Conservation (phyloP, 805 yeast genomes). For the Kazachstania kunashirensis region DNA sequence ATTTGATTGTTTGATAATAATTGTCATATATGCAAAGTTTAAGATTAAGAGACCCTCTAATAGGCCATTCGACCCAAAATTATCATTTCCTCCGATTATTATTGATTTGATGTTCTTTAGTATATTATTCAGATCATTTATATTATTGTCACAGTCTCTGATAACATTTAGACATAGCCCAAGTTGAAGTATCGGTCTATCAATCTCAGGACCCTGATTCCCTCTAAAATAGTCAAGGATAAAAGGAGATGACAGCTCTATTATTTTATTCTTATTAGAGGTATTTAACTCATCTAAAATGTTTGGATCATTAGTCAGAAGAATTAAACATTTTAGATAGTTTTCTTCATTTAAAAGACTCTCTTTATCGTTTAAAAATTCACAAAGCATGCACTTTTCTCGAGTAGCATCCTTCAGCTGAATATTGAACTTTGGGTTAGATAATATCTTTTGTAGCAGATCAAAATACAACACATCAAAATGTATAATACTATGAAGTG, state of each 20-base stretch:
- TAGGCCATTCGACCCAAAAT: conserved; percentile 4
- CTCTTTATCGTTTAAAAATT: neutral
- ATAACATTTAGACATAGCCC: conserved; percentile 14
- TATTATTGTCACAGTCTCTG: neutral
- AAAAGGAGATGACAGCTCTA: conserved; percentile 3
- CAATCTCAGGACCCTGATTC: conserved; percentile 3
- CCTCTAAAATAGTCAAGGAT: conserved; percentile 3
- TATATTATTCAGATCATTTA: neutral
- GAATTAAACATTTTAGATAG: conserved; percentile 16
- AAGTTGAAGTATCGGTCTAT: conserved; percentile 12
- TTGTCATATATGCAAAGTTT: conserved; percentile 11
- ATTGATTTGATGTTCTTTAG: neutral
- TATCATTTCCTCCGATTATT: neutral
- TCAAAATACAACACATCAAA: neutral
- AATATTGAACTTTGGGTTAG: neutral
- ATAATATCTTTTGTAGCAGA: neutral
- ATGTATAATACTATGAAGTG: no score
- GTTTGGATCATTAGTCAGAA: conserved; percentile 15
- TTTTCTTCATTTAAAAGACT: neutral
- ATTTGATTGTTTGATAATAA: conserved; percentile 1
- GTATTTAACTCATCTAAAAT: no score
- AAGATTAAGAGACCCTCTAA: conserved; percentile 9
- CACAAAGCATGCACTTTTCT: neutral
- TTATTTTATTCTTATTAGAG: conserved; percentile 4
- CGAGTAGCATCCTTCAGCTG: neutral